A percentile compares a stretch with the other conserved stretches of the same genome.
Evolutionary conservation across 1,284 basidiomycete species (phyloP).

Genomic region (Athelia sp.): DNA sequence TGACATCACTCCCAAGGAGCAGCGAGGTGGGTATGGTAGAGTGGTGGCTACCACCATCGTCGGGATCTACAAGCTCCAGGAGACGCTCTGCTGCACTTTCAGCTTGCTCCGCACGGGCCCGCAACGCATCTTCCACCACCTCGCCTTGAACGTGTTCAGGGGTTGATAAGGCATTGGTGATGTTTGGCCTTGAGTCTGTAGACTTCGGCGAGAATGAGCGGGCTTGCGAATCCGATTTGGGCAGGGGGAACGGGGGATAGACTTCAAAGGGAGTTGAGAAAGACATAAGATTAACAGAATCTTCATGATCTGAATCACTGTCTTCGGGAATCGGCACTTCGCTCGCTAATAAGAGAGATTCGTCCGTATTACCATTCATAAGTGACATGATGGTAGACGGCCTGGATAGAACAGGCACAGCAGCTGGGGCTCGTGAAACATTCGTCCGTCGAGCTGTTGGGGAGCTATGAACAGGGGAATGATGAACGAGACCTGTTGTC

Average conservation of each 20-base stretch:
- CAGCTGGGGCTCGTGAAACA: slow-evolving; percentile 15
- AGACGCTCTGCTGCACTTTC: slow-evolving; percentile 82
- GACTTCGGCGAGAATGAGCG: slow-evolving; percentile 52
- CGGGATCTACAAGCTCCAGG: slow-evolving; percentile 73
- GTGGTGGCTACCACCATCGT: slow-evolving; percentile 49
- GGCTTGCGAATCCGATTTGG: slow-evolving; percentile 22
- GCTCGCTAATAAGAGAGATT: slow-evolving; percentile 66
- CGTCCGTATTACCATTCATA: slow-evolving; percentile 29
- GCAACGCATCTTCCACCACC: slow-evolving; percentile 77
- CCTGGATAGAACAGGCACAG: slow-evolving; percentile 27
- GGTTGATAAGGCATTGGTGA: slow-evolving; percentile 53
- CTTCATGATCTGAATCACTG: slow-evolving; percentile 65
- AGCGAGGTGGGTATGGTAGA: slow-evolving; percentile 54
- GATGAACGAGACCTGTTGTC: slow-evolving; percentile 7
- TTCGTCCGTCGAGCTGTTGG: slow-evolving; percentile 29
- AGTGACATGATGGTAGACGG: slow-evolving; percentile 34
- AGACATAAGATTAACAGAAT: slow-evolving; percentile 58
- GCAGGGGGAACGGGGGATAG: slow-evolving; percentile 28
- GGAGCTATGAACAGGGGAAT: slow-evolving; percentile 25
- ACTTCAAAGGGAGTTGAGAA: slow-evolving; percentile 66
- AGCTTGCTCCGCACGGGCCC: slow-evolving; percentile 83
- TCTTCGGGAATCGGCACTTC: slow-evolving; percentile 69
- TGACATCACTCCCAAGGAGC: slow-evolving; percentile 38
- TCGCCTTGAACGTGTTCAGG: slow-evolving; percentile 35
- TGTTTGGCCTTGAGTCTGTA: slow-evolving; percentile 40